phyloP scores from a whole-genome alignment of 495 filamentous ascomycete genomes.

The Evansstolkia leycettana region DNA sequence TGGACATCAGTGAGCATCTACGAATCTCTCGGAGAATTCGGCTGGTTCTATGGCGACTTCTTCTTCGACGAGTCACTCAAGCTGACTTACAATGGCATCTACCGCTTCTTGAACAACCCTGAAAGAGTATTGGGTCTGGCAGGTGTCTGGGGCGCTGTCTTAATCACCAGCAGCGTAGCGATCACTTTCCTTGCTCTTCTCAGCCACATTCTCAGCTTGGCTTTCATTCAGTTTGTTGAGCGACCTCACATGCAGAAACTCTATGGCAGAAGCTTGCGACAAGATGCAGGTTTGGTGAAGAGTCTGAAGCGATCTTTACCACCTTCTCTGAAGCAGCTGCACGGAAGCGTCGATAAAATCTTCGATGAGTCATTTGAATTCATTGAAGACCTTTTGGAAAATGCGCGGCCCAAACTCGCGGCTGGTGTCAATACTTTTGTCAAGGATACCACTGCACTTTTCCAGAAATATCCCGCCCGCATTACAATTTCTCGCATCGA shows the following conservation, averaged over 20 bases:
- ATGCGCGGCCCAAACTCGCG: constrained; percentile 76
- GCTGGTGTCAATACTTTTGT: constrained; percentile 78
- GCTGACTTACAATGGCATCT: constrained; percentile 92
- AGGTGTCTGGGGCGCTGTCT: constrained; percentile 88
- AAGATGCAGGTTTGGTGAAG: constrained; percentile 81
- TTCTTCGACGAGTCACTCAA: constrained; percentile 76
- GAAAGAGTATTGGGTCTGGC: constrained; percentile 89
- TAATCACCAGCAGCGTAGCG: constrained; percentile 77
- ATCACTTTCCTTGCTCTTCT: constrained; percentile 76
- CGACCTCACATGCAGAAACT: constrained; percentile 98
- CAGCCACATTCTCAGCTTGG: constrained; percentile 72
- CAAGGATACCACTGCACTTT: constrained; percentile 74
- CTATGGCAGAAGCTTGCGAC: constrained; percentile 72
- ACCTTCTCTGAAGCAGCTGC: constrained; percentile 60
- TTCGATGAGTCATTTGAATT: constrained; percentile 74
- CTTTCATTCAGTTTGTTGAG: constrained; percentile 88
- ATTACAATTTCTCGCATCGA: constrained; percentile 74
- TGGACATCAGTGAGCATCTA: constrained; percentile 94
- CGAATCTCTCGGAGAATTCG: constrained; percentile 92
- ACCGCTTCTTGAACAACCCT: constrained; percentile 94
- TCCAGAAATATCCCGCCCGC: constrained; percentile 81
- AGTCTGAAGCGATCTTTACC: constrained; percentile 84
- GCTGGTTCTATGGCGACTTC: constrained; percentile 99
- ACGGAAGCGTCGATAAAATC: constrained; percentile 77
- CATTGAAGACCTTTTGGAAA: constrained; percentile 81